phyloP scores from a whole-genome alignment of 305 asterid species.

The Ilex paraguariensis region DNA sequence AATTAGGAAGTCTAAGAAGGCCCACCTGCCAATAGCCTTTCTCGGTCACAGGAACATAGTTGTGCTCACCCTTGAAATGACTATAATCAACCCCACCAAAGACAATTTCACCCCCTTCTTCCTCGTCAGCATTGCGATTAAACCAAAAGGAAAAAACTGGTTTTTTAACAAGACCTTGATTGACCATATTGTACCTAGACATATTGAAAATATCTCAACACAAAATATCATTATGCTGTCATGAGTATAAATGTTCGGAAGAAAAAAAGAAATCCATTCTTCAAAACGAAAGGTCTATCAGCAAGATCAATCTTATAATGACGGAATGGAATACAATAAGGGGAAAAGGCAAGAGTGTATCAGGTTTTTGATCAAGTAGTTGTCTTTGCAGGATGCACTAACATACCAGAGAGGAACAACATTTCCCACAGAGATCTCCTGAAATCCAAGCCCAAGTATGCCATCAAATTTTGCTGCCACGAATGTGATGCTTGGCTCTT shows the following conservation, averaged over 20 bases:
- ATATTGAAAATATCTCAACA: neutral
- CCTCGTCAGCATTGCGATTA: constrained; percentile 44
- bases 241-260: neutral
- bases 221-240: neutral
- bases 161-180: constrained; percentile 68
- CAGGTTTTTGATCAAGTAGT: neutral
- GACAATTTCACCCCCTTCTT: constrained; percentile 84
- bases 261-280: too few relatives aligned
- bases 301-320: neutral
- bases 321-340: neutral
- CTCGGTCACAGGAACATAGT: constrained; percentile 74
- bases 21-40: constrained; percentile 96
- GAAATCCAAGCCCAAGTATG: constrained; percentile 88
- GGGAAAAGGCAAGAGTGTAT: neutral
- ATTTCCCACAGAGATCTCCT: constrained; percentile 76
- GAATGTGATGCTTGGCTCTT: constrained; percentile 74
- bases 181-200: constrained; percentile 79
- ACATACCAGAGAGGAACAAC: constrained; percentile 79
- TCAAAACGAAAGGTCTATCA: too few relatives aligned
- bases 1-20: constrained; percentile 7
- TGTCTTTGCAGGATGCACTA: neutral
- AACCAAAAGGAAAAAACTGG: constrained; percentile 90
- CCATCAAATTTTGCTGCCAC: constrained; percentile 93
- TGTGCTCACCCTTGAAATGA: constrained; percentile 83
- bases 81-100: constrained; percentile 84